Evolutionary conservation across 768 basidiomycete genomes (phyloP).

Genomic region (Roridomyces roridus): DNA sequence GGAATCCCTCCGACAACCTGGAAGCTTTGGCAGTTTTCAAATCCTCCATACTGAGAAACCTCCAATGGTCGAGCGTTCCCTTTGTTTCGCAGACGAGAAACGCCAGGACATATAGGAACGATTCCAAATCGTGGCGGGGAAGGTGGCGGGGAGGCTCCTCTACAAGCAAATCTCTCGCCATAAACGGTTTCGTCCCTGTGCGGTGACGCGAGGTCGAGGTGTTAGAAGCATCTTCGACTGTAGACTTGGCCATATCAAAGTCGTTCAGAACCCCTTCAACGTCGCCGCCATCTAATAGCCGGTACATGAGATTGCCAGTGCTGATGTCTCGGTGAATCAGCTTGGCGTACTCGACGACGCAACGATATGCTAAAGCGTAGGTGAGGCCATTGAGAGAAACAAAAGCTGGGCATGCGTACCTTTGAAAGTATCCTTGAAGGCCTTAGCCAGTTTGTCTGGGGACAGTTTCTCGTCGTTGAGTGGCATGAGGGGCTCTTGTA

Average conservation of each 20-base stretch:
- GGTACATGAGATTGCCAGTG: neutral
- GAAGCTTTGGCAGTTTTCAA: too few relatives aligned
- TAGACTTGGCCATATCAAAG: neutral
- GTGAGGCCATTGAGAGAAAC: neutral
- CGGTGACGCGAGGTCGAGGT: too few relatives aligned
- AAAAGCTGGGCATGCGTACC: neutral
- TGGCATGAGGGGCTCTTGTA: neutral
- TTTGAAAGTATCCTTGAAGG: neutral
- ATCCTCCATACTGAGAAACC: neutral
- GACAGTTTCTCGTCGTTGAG: neutral
- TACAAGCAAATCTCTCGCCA: conserved; percentile 1
- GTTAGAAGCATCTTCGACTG: too few relatives aligned
- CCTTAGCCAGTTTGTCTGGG: neutral
- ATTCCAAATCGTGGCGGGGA: neutral
- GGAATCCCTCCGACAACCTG: too few relatives aligned
- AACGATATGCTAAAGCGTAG: neutral
- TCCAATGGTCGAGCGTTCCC: too few relatives aligned
- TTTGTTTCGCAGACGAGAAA: neutral
- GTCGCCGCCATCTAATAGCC: neutral
- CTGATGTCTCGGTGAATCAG: neutral
- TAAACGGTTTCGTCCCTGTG: neutral
- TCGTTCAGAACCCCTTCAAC: neutral
- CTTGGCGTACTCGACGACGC: neutral
- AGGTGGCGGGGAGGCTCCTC: neutral
- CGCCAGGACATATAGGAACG: neutral